Evolutionary conservation across 768 basidiomycete species (phyloP).

Genomic region (Tylopilus sp.): DNA sequence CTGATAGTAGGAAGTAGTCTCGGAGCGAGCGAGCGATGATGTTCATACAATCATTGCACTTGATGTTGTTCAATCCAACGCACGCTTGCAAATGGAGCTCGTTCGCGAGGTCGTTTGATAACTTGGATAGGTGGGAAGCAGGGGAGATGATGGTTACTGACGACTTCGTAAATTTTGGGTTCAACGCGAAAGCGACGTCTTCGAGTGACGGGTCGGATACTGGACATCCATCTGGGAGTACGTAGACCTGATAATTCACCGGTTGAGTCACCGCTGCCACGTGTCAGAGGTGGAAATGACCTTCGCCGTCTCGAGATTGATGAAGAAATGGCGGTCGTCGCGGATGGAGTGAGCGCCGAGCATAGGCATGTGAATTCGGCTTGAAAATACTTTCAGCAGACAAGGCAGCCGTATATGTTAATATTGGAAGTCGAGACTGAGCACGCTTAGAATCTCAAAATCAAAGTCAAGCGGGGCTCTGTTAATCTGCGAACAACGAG

Average conservation of each 20-base stretch:
- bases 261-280: conserved; percentile 18
- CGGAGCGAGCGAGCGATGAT: conserved; percentile 93
- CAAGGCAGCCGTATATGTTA: conserved; percentile 96
- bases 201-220: conserved; percentile 96
- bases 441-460: conserved; percentile 98
- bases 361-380: conserved; percentile 93
- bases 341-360: conserved; percentile 97
- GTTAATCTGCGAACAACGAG: conserved; percentile 65
- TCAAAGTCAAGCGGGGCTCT: conserved; percentile 92
- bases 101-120: conserved; percentile 80
- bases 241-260: conserved; percentile 71
- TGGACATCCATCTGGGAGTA: conserved; percentile 93
- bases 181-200: conserved; percentile 89
- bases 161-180: conserved; percentile 75
- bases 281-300: conserved; percentile 31
- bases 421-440: conserved; percentile 95
- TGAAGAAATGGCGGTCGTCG: conserved; percentile 98
- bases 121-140: conserved; percentile 57
- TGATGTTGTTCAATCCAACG: conserved; percentile 97
- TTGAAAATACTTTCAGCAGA: conserved; percentile 99
- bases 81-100: conserved; percentile 89
- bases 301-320: conserved; percentile 92
- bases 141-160: conserved; percentile 56
- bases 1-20: conserved; percentile 78
- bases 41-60: conserved; percentile 96